Base-by-base conservation (phyloP, 2,329 filamentous ascomycete species). In the Pochonia chlamydosporia region DNA sequence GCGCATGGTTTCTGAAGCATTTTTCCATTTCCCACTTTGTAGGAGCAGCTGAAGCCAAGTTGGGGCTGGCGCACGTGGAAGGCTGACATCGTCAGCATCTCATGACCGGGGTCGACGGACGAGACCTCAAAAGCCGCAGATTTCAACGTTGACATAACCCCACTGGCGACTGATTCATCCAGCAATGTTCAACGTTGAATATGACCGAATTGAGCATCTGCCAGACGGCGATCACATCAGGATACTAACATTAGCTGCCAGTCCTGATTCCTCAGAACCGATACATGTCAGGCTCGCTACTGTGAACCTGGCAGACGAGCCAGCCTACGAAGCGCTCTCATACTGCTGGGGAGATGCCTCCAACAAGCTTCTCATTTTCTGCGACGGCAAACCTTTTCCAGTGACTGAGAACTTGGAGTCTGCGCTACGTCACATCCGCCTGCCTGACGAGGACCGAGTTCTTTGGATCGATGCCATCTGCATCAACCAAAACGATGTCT, bases 311-410 rank as follows among this genome's bases (percentile, higher is more conserved):
- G n/a, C n/a, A n/a, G n/a, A n/a, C n/a, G n/a, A n/a, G n/a, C n/a
- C n/a, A n/a, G n/a, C n/a, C n/a, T 49, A 36, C 18, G 21, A 36
- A 10, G 47, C 47, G 11, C 28, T 49, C 8, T 45, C 42, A 7
- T 49, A 45, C 6, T 36, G 43, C 5, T 49, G 47, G 47, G 47
- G 42, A 25, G 36, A 49, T n/a, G 41, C n/a, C n/a, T n/a, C n/a
- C n/a, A n/a, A 49, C 23, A 49, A 35, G 42, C 20, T 28, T 5
- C 28, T 37, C 8, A 49, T 49, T 31, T 26, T 26, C 20, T 40
- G 41, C 20, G 25, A 45, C 14, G 41, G 42, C 8, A 9, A 45
- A 18, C 36, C 26, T n/a, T 49, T 49, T 26, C 20, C 14, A 14
- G 35, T 49, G 11, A 49, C 47, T 2, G 13, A 35, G 24, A 49